A percentile compares a stretch with the other conserved stretches of the same genome.
These are phyloP conservation scores for Lumnitzera racemosa DNA, from an alignment of 345 rosid genomes.

Conservation along the genomic window DNA sequence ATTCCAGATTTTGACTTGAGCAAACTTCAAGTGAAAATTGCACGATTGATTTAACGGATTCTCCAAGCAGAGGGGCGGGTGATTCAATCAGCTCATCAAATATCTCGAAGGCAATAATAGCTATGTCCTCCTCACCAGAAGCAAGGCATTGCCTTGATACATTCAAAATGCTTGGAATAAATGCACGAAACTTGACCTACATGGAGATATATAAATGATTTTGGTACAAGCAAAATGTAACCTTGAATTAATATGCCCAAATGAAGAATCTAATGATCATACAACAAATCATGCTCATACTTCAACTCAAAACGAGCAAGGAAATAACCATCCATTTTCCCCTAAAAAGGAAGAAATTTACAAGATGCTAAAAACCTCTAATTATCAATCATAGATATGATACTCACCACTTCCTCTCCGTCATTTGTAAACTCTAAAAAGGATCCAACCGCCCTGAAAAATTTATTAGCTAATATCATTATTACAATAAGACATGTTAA, in stretches of 20 bases:
- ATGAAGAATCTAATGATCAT: background rate
- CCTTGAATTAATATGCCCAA: background rate
- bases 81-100: slow-evolving; percentile 99
- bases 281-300: too few relatives aligned
- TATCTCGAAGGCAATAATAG: slow-evolving; percentile 94
- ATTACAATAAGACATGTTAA: background rate
- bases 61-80: slow-evolving; percentile 98
- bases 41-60: slow-evolving; percentile 86
- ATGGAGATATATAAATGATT: background rate
- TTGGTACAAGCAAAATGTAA: too few relatives aligned
- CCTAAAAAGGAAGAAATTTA: too few relatives aligned
- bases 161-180: slow-evolving; percentile 93
- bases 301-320: background rate
- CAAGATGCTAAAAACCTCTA: too few relatives aligned
- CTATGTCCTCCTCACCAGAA: slow-evolving; percentile 95
- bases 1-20: slow-evolving; percentile 75
- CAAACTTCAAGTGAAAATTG: slow-evolving; percentile 97
- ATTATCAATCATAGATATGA: background rate
- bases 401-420: slow-evolving; percentile 80
- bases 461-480: background rate
- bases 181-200: slow-evolving; percentile 95
- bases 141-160: slow-evolving; percentile 89
- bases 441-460: slow-evolving; percentile 92
- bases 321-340: background rate
- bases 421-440: slow-evolving; percentile 85